Evolutionary conservation across 116 monocot genomes (phyloP), one percentile per base, ranked within the genome.

Genomic region (Phalaenopsis hybrid): DNA sequence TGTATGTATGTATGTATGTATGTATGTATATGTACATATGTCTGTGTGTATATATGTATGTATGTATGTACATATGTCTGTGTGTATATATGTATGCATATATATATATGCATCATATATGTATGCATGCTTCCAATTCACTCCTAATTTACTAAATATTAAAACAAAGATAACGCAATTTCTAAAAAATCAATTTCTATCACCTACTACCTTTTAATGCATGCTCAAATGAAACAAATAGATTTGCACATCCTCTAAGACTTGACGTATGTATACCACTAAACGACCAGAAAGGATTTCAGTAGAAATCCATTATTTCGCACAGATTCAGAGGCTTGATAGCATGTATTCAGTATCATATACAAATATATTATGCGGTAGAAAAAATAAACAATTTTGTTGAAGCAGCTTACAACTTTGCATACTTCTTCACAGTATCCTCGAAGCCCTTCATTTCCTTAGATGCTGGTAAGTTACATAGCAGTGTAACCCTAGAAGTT

Each of bases 401-500:
- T 23, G 6, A 17, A 75, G 46, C 21, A 45, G n/a, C 21, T 89
- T 70, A 89, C 49, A 89, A 81, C 81, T 86, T 89, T 15, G 86
- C 79, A 77, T 79, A 84, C 37, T 82, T 84, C 85, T 85, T 90
- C 49, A 87, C 70, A 69, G 16, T 76, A 28, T 87, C 49, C 78
- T 83, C 81, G 74, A 85, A 90, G n/a, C 34, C 50, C 34, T 85
- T 85, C 55, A 83, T 77, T 10, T 72, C 77, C 28, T 81, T 48
- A 50, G 81, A 79, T 44, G 83, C 78, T 44, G 80, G 75, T 75
- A 81, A 76, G 50, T 84, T 87, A 20, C 76, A 57, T 41, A 87
- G 15, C 44, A 90, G 18, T 41, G 82, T 86, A 72, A 90, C 83
- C 80, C 81, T 85, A 13, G 90, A 83, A 50, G 81, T 84, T 55